Evolutionary conservation across 2,329 filamentous ascomycete species (phyloP).

Genomic region (Bimuria novae-zelandiae): DNA sequence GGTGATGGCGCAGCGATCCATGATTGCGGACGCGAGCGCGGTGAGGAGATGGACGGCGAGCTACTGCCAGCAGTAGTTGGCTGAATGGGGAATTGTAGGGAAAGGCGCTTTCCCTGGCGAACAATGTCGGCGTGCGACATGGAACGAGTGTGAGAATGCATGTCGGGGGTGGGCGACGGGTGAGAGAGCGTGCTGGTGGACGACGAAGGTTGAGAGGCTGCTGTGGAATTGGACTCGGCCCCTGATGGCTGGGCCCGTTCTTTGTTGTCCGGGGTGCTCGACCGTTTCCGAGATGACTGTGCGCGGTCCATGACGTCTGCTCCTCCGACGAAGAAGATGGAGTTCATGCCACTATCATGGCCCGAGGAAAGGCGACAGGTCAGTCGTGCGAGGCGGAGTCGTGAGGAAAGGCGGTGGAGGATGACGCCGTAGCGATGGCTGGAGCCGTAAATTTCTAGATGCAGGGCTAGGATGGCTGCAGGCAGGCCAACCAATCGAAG

Average conservation of each 20-base stretch:
- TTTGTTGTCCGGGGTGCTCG: slow-evolving; percentile 34
- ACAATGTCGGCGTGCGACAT: slow-evolving; percentile 42
- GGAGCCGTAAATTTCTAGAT: slow-evolving; percentile 36
- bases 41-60: slow-evolving; percentile 34
- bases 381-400: slow-evolving; percentile 30
- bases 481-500: slow-evolving; percentile 34
- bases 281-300: slow-evolving; percentile 25
- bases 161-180: slow-evolving; percentile 19
- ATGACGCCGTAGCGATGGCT: slow-evolving; percentile 37
- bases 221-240: slow-evolving; percentile 7
- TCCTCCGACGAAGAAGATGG: slow-evolving; percentile 26
- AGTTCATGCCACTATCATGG: slow-evolving; percentile 26
- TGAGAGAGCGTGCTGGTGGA: slow-evolving; percentile 27
- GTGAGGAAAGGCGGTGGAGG: slow-evolving; percentile 41
- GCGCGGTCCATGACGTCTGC: slow-evolving; percentile 37
- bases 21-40: slow-evolving; percentile 45
- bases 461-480: slow-evolving; percentile 33
- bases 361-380: slow-evolving; percentile 27
- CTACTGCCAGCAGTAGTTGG: slow-evolving; percentile 37
- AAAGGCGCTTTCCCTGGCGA: slow-evolving; percentile 51
- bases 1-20: slow-evolving; percentile 43
- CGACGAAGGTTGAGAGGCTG: slow-evolving; percentile 15
- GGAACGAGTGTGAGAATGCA: slow-evolving; percentile 40
- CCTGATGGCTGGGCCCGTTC: slow-evolving; percentile 26
- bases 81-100: slow-evolving; percentile 55